Conservation (phyloP, 106 monocot species). For the Allium cepa region DNA sequence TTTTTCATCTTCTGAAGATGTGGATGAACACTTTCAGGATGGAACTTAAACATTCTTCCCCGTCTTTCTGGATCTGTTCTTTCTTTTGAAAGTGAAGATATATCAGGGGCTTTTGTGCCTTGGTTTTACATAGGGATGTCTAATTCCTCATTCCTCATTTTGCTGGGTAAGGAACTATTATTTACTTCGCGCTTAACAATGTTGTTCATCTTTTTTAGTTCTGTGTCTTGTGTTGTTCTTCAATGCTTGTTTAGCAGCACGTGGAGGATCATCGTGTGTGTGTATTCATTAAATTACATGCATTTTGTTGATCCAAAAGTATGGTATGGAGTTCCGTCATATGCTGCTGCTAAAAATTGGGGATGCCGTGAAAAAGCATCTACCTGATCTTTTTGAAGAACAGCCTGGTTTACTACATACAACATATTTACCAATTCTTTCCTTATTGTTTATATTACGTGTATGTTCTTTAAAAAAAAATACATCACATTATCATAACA, state of each 20-base stretch:
- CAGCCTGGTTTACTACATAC: slow-evolving; percentile 91
- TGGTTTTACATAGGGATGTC: slow-evolving; percentile 98
- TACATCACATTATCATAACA: too few species aligned
- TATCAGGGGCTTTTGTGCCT: slow-evolving; percentile 93
- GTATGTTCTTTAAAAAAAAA: too few species aligned
- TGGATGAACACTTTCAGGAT: slow-evolving; percentile 57
- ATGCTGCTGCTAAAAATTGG: slow-evolving; percentile 72
- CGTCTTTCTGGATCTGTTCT: slow-evolving; percentile 90
- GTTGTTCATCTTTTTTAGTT: not conserved
- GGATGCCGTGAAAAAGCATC: slow-evolving; percentile 79
- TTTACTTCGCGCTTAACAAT: too few species aligned
- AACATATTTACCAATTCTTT: too few species aligned
- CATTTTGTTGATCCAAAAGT: slow-evolving; percentile 95
- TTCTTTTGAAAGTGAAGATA: slow-evolving; percentile 81
- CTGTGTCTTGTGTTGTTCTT: not conserved
- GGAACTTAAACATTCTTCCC: slow-evolving; percentile 92
- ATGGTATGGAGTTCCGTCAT: slow-evolving; percentile 94
- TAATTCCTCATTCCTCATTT: slow-evolving; percentile 93
- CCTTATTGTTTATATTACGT: too few species aligned
- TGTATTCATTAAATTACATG: slow-evolving; percentile 98
- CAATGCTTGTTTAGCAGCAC: slow-evolving; percentile 45
- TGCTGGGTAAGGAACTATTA: slow-evolving; percentile 66
- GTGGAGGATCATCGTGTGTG: slow-evolving; percentile 85
- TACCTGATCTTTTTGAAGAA: slow-evolving; percentile 84
- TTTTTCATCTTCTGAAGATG: slow-evolving; percentile 12